Conservation (phyloP, 2,329 filamentous ascomycete genomes). For the Calycina marina region DNA sequence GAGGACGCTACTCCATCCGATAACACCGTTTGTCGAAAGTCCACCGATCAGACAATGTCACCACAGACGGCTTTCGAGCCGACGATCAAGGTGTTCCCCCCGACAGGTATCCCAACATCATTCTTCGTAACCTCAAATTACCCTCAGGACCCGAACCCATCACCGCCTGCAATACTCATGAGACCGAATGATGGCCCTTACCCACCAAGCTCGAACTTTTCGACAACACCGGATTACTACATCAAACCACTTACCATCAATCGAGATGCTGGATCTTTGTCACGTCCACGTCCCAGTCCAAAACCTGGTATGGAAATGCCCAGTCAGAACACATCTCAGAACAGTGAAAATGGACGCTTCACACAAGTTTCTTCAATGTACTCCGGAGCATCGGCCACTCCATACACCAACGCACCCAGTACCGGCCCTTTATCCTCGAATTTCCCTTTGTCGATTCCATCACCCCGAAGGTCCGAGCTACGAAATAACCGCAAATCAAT, state of each 20-base stretch:
- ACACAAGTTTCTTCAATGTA: conserved; percentile 1
- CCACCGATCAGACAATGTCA: background rate
- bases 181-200: background rate
- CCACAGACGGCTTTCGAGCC: background rate
- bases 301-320: conserved; percentile 1
- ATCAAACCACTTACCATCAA: background rate
- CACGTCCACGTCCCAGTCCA: background rate
- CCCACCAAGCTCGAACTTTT: background rate
- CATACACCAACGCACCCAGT: background rate
- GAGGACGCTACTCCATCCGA: conserved; percentile 8
- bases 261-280: background rate
- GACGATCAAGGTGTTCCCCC: background rate
- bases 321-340: conserved; percentile 2
- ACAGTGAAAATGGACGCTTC: no score
- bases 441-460: background rate
- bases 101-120: background rate
- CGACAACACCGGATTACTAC: background rate
- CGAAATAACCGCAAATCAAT: background rate
- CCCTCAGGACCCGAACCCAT: background rate
- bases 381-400: background rate
- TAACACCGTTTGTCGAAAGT: conserved; percentile 6
- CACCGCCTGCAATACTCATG: background rate
- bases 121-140: conserved; percentile 1
- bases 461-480: background rate
- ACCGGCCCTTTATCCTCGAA: background rate